Base-by-base conservation (phyloP, 2,329 filamentous ascomycete species). In the Clathrospora elynae region DNA sequence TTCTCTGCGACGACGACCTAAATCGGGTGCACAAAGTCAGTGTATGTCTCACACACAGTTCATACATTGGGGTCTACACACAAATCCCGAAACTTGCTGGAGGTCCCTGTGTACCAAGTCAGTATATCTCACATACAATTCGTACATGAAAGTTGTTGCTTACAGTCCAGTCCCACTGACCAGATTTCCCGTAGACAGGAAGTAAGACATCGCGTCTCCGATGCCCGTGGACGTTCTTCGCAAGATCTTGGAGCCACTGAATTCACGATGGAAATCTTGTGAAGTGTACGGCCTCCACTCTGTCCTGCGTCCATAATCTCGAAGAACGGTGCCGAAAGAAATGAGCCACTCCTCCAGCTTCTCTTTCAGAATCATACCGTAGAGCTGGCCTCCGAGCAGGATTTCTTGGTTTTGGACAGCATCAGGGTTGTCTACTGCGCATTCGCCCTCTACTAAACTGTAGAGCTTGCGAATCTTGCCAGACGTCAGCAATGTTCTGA, bases 391-490 rank as follows among this genome's bases (percentile, higher is more conserved):
- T 38, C 92, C 92, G 2, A 99, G 81, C 16, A 99, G 77, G 44
- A 97, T 86, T 71, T 99, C 93, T 66, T 99, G 93, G 70, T 95
- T 96, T 62, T 95, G 91, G 12, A 96, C 86, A 8, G 93, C 90
- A 79, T 99, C 93, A 1, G 93, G 92, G 64, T 99, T 97, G 75
- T 99, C 93, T 4, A 91, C 84, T 4, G 90, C 81, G 68, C 92
- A 97, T 53, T 96, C 92, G 42, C 92, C 91, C 48, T 91, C 90
- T 6, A 93, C 92, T 34, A 99, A 78, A 10, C 91, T 83, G 65
- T 99, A 99, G 20, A 99, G 81, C 71, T 99, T 99, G 53, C 92
- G 82, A 61, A 91, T 88, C 91, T n/a, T n/a, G n/a, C n/a, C n/a
- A n/a, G n/a, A n/a, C n/a, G n/a, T n/a, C n/a, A n/a, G n/a, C n/a